These are phyloP conservation scores for Starmerella stigmatis DNA, from an alignment of 805 yeast species.

Conservation along the genomic window DNA sequence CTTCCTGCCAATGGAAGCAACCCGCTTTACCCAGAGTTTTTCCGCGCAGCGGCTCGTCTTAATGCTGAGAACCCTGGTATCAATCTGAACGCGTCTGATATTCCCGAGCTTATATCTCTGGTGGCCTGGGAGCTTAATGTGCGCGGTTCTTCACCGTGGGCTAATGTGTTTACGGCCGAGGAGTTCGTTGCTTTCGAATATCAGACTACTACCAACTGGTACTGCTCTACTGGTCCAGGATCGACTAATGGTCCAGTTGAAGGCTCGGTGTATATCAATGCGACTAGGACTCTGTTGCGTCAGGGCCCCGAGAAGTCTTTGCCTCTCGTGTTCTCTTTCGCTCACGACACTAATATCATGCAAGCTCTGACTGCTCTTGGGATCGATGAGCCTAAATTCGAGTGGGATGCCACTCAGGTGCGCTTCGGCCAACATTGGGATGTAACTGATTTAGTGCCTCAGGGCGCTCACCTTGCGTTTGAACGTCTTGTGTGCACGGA, in stretches of 20 bases:
- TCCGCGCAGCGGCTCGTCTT: constrained; percentile 23
- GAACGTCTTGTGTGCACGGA: constrained; percentile 34
- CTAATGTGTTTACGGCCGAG: constrained; percentile 28
- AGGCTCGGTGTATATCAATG: constrained; percentile 42
- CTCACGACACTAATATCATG: constrained; percentile 51
- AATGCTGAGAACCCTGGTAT: constrained; percentile 28
- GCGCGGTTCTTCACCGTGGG: constrained; percentile 37
- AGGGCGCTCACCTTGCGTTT: constrained; percentile 27
- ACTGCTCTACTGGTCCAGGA: constrained; percentile 28
- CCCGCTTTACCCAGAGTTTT: constrained; percentile 14
- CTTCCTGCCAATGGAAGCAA: neutral
- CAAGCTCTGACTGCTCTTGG: constrained; percentile 42
- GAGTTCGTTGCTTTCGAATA: constrained; percentile 27
- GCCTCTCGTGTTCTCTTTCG: constrained; percentile 39
- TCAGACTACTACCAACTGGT: constrained; percentile 20
- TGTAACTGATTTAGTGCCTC: constrained; percentile 34
- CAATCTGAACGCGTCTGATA: constrained; percentile 35
- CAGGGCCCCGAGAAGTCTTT: constrained; percentile 32
- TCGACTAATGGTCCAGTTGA: constrained; percentile 26
- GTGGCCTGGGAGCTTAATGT: constrained; percentile 43
- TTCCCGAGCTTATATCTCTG: constrained; percentile 35
- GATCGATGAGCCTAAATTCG: constrained; percentile 34
- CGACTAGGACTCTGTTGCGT: constrained; percentile 39
- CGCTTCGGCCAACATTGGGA: constrained; percentile 41
- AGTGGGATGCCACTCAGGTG: constrained; percentile 33